Evolutionary conservation across 257 asterid species (phyloP).

Genomic region (Ilex asprella): DNA sequence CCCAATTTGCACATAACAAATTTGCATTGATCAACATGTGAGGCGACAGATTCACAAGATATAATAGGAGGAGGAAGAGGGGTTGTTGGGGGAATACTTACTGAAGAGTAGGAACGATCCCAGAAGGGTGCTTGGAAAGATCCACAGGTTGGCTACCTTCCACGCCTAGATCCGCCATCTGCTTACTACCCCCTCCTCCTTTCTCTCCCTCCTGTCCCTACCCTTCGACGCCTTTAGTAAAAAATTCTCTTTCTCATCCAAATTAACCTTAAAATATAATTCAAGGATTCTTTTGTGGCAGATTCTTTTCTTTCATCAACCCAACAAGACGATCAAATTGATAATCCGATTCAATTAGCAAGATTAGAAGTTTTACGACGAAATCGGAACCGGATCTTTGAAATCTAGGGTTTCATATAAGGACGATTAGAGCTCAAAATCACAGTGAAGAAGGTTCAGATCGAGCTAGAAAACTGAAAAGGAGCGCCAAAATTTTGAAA

Average conservation of each 20-base stretch:
- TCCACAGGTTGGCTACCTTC: slow-evolving; percentile 1
- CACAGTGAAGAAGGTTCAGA: background rate
- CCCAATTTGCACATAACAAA: no score
- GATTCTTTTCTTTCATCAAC: background rate
- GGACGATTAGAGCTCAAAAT: background rate
- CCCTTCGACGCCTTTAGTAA: background rate
- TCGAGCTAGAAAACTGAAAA: background rate
- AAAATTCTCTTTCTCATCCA: background rate
- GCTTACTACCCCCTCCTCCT: background rate
- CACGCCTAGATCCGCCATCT: background rate
- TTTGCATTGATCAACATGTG: no score
- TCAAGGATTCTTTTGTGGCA: background rate
- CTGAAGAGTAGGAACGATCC: slow-evolving; percentile 1
- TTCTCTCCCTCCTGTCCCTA: background rate
- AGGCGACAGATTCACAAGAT: no score
- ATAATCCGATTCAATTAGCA: background rate
- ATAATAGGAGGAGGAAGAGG: no score
- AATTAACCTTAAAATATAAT: background rate
- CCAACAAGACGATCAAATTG: background rate
- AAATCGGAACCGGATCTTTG: no score
- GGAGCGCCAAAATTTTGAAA: background rate
- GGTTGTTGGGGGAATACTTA: background rate
- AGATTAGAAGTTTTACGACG: no score
- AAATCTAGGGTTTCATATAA: no score
- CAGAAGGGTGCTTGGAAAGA: slow-evolving; percentile 2